phyloP scores from a whole-genome alignment of 768 basidiomycete genomes.

The Nevesoporus exiguus region DNA sequence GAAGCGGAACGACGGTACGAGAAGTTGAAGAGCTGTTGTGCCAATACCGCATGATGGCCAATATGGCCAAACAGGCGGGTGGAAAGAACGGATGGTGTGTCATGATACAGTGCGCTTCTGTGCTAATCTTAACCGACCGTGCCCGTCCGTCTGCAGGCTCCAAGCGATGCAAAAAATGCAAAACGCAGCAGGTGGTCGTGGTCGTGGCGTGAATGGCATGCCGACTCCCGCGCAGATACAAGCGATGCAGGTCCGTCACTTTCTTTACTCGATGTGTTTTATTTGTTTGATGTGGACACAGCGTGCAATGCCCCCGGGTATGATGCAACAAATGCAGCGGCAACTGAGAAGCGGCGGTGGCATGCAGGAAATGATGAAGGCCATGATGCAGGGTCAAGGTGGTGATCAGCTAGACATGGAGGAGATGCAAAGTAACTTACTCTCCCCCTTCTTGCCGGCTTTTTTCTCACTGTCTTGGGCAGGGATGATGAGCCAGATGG shows the following conservation, averaged over 20 bases:
- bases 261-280: background rate
- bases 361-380: slow-evolving; percentile 97
- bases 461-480: slow-evolving; percentile 10
- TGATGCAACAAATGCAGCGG: slow-evolving; percentile 90
- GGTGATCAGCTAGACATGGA: slow-evolving; percentile 91
- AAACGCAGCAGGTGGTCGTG: slow-evolving; percentile 77
- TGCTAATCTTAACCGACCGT: slow-evolving; percentile 4
- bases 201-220: slow-evolving; percentile 83
- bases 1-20: slow-evolving; percentile 90
- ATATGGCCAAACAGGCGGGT: slow-evolving; percentile 97
- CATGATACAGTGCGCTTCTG: background rate
- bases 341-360: slow-evolving; percentile 79
- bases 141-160: slow-evolving; percentile 44
- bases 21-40: slow-evolving; percentile 98
- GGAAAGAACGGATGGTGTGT: slow-evolving; percentile 92
- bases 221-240: slow-evolving; percentile 92
- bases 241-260: slow-evolving; percentile 76
- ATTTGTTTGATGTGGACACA: slow-evolving; percentile 30
- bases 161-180: slow-evolving; percentile 94
- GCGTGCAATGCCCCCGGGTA: slow-evolving; percentile 92
- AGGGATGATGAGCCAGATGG: slow-evolving; percentile 92
- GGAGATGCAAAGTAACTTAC: slow-evolving; percentile 80
- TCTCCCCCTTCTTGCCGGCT: slow-evolving; percentile 2
- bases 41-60: slow-evolving; percentile 98
- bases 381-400: slow-evolving; percentile 94